These are phyloP conservation scores for Elaeagnus macrophylla DNA, from an alignment of 306 rosid species.

Conservation along the genomic window DNA sequence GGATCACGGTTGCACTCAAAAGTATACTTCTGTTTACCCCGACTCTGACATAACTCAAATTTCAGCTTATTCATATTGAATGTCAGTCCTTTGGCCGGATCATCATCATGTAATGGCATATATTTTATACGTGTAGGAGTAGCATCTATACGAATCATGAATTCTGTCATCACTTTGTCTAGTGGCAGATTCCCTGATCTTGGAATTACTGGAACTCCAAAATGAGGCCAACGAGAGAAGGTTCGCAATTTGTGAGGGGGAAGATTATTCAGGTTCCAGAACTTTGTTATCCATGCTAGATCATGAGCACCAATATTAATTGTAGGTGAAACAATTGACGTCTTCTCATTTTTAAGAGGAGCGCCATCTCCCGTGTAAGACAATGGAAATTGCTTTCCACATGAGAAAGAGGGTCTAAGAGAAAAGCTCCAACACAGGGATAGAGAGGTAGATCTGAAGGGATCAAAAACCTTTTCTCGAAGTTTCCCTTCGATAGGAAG, in stretches of 20 bases:
- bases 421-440: slow-evolving; percentile 83
- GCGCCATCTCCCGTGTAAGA: slow-evolving; percentile 37
- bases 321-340: slow-evolving; percentile 48
- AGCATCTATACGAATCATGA: slow-evolving; percentile 82
- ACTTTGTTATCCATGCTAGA: slow-evolving; percentile 81
- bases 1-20: slow-evolving; percentile 82
- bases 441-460: slow-evolving; percentile 85
- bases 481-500: slow-evolving; percentile 75
- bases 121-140: slow-evolving; percentile 72
- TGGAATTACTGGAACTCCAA: slow-evolving; percentile 63
- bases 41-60: slow-evolving; percentile 66
- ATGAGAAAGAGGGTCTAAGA: slow-evolving; percentile 56
- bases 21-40: slow-evolving; percentile 88
- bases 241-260: slow-evolving; percentile 96
- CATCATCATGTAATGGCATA: slow-evolving; percentile 87
- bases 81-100: slow-evolving; percentile 95
- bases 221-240: slow-evolving; percentile 95
- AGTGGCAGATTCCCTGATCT: slow-evolving; percentile 93
- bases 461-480: slow-evolving; percentile 78
- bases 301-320: slow-evolving; percentile 93
- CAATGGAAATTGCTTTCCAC: slow-evolving; percentile 34
- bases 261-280: slow-evolving; percentile 64
- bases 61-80: slow-evolving; percentile 71
- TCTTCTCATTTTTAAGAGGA: slow-evolving; percentile 35
- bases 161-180: slow-evolving; percentile 97